phyloP scores from a whole-genome alignment of 331 rosid species.

The Prunus yedoensis region DNA sequence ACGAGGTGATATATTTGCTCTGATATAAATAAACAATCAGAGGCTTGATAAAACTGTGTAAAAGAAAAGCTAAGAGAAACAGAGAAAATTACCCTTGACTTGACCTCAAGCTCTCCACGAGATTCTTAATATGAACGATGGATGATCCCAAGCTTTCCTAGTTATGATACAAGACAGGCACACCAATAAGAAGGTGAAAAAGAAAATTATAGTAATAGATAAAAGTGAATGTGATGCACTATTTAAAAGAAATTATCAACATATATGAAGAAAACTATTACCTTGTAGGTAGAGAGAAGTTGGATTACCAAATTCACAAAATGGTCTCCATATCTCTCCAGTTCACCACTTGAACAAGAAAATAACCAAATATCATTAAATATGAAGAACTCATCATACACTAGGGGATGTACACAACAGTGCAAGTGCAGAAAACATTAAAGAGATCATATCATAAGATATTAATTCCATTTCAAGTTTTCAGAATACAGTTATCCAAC shows the following conservation, averaged over 20 bases:
- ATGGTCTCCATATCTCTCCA: conserved; percentile 66
- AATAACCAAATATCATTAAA: conserved; percentile 20
- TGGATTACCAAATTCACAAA: conserved; percentile 69
- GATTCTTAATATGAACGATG: conserved; percentile 44
- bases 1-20: conserved; percentile 44
- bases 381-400: neutral
- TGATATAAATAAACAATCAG: conserved; percentile 40
- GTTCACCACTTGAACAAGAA: conserved; percentile 53
- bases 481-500: neutral
- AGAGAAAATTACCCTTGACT: conserved; percentile 49
- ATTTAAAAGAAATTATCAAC: conserved; percentile 4
- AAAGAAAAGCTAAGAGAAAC: conserved; percentile 26
- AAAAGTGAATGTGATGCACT: conserved; percentile 8
- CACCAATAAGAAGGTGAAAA: conserved; percentile 26
- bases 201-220: neutral
- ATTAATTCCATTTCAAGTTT: neutral
- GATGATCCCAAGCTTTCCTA: conserved; percentile 59
- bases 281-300: conserved; percentile 79
- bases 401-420: conserved; percentile 1
- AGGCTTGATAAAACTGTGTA: conserved; percentile 25
- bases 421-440: neutral
- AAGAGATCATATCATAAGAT: neutral
- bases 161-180: conserved; percentile 23
- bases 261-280: conserved; percentile 26
- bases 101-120: conserved; percentile 59